Base-by-base conservation (phyloP, 2,329 filamentous ascomycete genomes). In the Emericellopsis atlantica region DNA sequence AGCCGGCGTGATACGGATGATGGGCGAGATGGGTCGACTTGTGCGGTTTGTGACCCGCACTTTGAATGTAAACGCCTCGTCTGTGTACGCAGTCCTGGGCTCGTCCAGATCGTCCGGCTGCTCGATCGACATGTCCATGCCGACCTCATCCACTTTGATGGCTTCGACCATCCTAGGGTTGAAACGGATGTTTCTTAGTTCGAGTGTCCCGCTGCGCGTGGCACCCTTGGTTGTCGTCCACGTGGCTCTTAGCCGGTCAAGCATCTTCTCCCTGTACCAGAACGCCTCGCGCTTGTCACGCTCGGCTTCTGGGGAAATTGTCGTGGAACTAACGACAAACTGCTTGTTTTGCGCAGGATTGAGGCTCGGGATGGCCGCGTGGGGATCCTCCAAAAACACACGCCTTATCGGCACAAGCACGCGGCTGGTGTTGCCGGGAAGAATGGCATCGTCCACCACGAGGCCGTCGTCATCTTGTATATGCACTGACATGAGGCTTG, bases 301-400 rank as follows among this genome's bases (percentile, higher is more conserved):
- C 61, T 95, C 89, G 35, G 74, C 75, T 47, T 92, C 86, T 0
- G 86, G 84, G 0, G 83, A 81, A 42, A 89, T 76, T 51, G 84
- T 84, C 54, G 77, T 80, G 14, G 80, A 76, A 58, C 84, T 92
- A 35, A 95, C 85, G 24, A 95, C 85, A 51, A 94, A 95, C 54
- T 95, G 89, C n/a, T 88, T 76, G 54, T 87, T 82, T n/a, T 82
- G 79, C 0, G 81, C 79, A 1, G 83, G 82, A 48, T 90, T 88
- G 9, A 95, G 68, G 1, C 79, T 81, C 1, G 88, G 89, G 32
- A 95, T 84, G 2, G 81, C 69, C 2, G 80, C 79, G 53, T 88
- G 77, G 3, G 86, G 79, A 46, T 92, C 76, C n/a, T 79, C 70
- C 16, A 95, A 59, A 54, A 84, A 84, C 32, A 93, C 69, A 31